Evolutionary conservation across 768 basidiomycete species (phyloP), one percentile per base, ranked within the genome.

Genomic region (Termitomyces sp.): DNA sequence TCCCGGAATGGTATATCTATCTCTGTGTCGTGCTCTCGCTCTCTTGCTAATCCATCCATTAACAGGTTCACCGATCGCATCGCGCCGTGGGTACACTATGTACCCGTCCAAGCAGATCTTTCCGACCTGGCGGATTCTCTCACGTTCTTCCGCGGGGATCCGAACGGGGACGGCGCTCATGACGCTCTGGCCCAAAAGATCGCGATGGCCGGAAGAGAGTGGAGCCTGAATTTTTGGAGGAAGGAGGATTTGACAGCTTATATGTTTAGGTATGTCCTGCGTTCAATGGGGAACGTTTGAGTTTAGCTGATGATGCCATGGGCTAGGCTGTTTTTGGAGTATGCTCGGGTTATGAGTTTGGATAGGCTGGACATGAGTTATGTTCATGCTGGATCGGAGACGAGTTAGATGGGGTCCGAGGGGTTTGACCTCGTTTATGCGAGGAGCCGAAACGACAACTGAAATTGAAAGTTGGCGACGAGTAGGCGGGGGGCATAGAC

Each of bases 21-120:
- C 17, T 10, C 9, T 17, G 5, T n/a, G 27, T 11, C 29, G 41
- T n/a, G 45, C 34, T 32, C 38, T 40, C 41, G 42, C 19, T 44
- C 32, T 14, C 14, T 46, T 12, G 1, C 16, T 4, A 21, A 41
- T 21, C 6, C 6, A 35, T 21, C 29, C 16, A 25, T 16, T 53
- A 31, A 10, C 52, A 82, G 81, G 82, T 84, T 75, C 57, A 73
- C 65, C 2, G 81, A 83, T 56, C 75, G 82, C 27, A 72, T 82
- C 48, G 76, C 71, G 27, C 83, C 86, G 0, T 89, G 86, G 86
- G 80, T 87, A 3, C 89, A 91, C 67, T 91, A 86, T 62, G 75
- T 90, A 12, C 88, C 89, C 2, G 72, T 90, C 10, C 82, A 85
- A 62, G 65, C 82, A 0, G 83, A 85, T 59, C 77, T 85, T 27